phyloP scores from a whole-genome alignment of 2,329 filamentous ascomycete genomes.

The Sordariomycetes sp. region DNA sequence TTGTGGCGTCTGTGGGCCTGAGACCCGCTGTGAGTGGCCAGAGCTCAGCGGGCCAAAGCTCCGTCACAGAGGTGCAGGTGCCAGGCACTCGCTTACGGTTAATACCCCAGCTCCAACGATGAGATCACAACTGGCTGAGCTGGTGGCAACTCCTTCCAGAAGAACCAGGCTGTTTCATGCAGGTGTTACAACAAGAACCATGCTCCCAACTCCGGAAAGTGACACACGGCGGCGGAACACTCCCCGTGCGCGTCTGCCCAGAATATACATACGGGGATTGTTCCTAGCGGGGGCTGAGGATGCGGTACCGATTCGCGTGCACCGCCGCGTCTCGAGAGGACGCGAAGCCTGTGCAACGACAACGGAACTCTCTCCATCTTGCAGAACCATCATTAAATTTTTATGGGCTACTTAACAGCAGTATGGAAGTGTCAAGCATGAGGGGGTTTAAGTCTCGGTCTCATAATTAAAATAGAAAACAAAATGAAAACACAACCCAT shows the following conservation, averaged over 20 bases:
- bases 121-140: background rate
- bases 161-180: background rate
- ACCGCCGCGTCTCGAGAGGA: background rate
- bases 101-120: background rate
- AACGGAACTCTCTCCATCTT: background rate
- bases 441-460: background rate
- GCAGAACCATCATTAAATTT: background rate
- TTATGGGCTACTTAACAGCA: background rate
- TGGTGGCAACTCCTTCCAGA: background rate
- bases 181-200: background rate
- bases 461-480: conserved; percentile 3
- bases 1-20: background rate
- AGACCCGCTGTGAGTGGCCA: background rate
- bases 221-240: background rate
- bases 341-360: background rate
- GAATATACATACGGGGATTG: background rate
- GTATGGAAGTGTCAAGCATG: background rate
- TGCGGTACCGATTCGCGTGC: too few relatives aligned
- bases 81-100: background rate
- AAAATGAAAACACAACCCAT: conserved; percentile 6
- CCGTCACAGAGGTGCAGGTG: background rate
- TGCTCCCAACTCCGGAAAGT: background rate
- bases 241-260: background rate
- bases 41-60: background rate
- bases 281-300: too few relatives aligned